These are phyloP conservation scores for Acephala macrosclerotiorum DNA, from an alignment of 2,329 filamentous ascomycete genomes.

Conservation along the genomic window DNA sequence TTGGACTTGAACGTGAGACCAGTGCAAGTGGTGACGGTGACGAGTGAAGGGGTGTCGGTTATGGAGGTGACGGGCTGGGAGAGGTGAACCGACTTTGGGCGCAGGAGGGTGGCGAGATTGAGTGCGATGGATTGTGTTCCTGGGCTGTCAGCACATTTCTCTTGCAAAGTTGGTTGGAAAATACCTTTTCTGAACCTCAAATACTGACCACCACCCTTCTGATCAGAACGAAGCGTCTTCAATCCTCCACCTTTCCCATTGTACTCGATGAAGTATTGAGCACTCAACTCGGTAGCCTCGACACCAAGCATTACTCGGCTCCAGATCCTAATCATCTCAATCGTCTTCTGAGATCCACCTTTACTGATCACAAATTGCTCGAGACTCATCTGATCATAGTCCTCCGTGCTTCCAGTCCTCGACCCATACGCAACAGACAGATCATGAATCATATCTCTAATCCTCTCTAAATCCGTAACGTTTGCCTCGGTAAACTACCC, in stretches of 20 bases:
- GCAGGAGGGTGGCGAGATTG: slow-evolving; percentile 25
- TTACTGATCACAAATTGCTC: slow-evolving; percentile 47
- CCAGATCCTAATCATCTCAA: slow-evolving; percentile 52
- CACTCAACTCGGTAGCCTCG: slow-evolving; percentile 57
- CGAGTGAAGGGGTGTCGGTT: slow-evolving; percentile 8
- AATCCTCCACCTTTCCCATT: slow-evolving; percentile 60
- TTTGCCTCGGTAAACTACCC: slow-evolving; percentile 20
- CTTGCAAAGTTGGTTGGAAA: neutral
- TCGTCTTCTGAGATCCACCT: slow-evolving; percentile 43
- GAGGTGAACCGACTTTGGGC: slow-evolving; percentile 24
- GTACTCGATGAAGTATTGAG: slow-evolving; percentile 63
- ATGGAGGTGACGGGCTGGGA: slow-evolving; percentile 27
- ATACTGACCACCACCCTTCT: slow-evolving; percentile 53
- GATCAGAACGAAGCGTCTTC: slow-evolving; percentile 59
- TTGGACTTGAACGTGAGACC: slow-evolving; percentile 19
- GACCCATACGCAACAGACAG: slow-evolving; percentile 33
- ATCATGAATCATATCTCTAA: slow-evolving; percentile 31
- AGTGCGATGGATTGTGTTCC: slow-evolving; percentile 31
- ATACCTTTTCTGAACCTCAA: slow-evolving; percentile 32
- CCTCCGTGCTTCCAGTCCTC: slow-evolving; percentile 30
- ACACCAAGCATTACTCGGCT: slow-evolving; percentile 58
- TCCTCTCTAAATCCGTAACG: slow-evolving; percentile 26
- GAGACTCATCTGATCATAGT: slow-evolving; percentile 44
- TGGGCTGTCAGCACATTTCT: neutral
- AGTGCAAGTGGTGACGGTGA: slow-evolving; percentile 18